A percentile compares a stretch with the other conserved stretches of the same genome.
These are phyloP conservation scores for Yamadazyma sp. DNA, from an alignment of 805 yeast species.

Conservation along the genomic window DNA sequence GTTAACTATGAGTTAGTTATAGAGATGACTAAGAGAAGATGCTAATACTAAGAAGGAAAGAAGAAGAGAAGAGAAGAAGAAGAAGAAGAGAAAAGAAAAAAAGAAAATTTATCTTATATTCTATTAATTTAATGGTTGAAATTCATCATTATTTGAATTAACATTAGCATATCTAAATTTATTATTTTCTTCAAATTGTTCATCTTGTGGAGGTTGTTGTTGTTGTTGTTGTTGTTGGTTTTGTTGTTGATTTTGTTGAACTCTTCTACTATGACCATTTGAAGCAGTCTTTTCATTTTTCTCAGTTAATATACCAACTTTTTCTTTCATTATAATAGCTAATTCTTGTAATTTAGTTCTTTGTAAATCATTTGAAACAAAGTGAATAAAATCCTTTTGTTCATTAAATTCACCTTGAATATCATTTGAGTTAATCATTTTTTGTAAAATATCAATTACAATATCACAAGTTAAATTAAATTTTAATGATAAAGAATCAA, in stretches of 20 bases:
- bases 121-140: constrained; percentile 26
- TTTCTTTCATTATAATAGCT: constrained; percentile 80
- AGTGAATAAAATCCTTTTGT: constrained; percentile 61
- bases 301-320: constrained; percentile 72
- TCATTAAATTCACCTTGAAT: constrained; percentile 74
- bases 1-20: too few relatives aligned
- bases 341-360: constrained; percentile 83
- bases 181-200: constrained; percentile 32
- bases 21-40: too few relatives aligned
- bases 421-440: constrained; percentile 77
- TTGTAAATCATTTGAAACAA: constrained; percentile 69
- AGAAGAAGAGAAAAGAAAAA: too few relatives aligned
- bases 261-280: constrained; percentile 59
- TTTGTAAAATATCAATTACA: constrained; percentile 62
- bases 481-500: constrained; percentile 57
- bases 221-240: constrained; percentile 18
- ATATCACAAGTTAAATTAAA: constrained; percentile 60
- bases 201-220: constrained; percentile 30
- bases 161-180: constrained; percentile 45
- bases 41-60: too few relatives aligned
- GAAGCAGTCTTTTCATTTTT: constrained; percentile 81
- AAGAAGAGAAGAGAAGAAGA: too few relatives aligned
- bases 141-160: constrained; percentile 42
- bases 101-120: too few relatives aligned
- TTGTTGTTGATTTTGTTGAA: constrained; percentile 29